phyloP scores from a whole-genome alignment of 2,329 filamentous ascomycete species.

The Talaromyces sp. region DNA sequence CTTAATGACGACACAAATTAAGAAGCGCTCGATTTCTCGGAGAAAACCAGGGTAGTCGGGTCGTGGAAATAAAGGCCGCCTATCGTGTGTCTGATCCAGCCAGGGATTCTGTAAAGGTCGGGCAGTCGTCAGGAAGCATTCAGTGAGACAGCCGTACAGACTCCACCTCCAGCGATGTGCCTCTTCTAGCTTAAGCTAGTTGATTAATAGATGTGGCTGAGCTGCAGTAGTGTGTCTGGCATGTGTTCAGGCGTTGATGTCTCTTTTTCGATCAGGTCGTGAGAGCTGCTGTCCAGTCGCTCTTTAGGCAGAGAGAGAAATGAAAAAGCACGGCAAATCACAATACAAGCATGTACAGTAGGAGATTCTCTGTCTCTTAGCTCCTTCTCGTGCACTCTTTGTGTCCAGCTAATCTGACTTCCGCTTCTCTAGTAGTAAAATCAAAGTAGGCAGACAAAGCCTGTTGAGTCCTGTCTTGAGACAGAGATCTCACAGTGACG shows the following conservation, averaged over 20 bases:
- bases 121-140: constrained; percentile 11
- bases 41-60: constrained; percentile 1
- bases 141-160: constrained; percentile 1
- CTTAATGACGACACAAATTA: constrained; percentile 12
- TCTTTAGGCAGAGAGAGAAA: not conserved
- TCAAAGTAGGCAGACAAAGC: not conserved
- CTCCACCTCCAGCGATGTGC: constrained; percentile 3
- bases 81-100: constrained; percentile 1
- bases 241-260: not conserved
- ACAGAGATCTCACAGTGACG: not conserved
- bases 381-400: constrained; percentile 3
- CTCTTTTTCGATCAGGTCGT: constrained; percentile 7
- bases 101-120: not conserved
- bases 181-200: constrained; percentile 8
- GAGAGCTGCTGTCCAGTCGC: not conserved
- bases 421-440: constrained; percentile 5
- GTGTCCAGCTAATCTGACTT: not conserved
- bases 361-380: constrained; percentile 4
- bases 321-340: constrained; percentile 3
- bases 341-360: constrained; percentile 19
- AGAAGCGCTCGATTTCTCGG: not conserved
- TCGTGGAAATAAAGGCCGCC: constrained; percentile 18
- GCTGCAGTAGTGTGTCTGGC: not conserved
- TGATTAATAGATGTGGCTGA: not conserved
- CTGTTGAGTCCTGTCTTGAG: not conserved